Evolutionary conservation across 2,329 filamentous ascomycete genomes (phyloP).

Genomic region (Metarhizium guizhouense): DNA sequence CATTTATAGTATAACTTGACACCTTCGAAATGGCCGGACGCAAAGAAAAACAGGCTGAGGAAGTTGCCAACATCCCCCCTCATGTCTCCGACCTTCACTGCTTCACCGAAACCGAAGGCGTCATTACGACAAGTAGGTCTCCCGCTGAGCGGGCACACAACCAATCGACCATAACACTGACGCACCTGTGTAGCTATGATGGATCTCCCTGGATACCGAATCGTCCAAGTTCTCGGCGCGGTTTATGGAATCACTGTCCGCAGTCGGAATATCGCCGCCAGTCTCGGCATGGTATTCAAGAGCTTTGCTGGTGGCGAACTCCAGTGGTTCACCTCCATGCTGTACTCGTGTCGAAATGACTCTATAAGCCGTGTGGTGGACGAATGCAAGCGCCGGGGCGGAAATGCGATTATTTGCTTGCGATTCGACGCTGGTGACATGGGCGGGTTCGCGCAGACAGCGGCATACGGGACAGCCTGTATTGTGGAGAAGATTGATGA

Average conservation of each 20-base stretch:
- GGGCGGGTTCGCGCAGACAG: slow-evolving; percentile 47
- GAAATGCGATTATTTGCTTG: slow-evolving; percentile 51
- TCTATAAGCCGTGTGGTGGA: slow-evolving; percentile 46
- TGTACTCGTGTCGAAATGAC: slow-evolving; percentile 50
- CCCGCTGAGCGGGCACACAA: not conserved
- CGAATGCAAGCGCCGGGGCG: slow-evolving; percentile 47
- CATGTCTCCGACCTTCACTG: slow-evolving; percentile 42
- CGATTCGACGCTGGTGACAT: slow-evolving; percentile 49
- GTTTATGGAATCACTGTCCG: slow-evolving; percentile 49
- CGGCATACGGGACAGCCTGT: slow-evolving; percentile 51
- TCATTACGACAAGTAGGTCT: slow-evolving; percentile 44
- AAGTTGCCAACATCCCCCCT: slow-evolving; percentile 27
- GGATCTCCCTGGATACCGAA: slow-evolving; percentile 51
- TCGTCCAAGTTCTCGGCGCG: slow-evolving; percentile 47
- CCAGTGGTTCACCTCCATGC: slow-evolving; percentile 48
- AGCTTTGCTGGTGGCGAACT: slow-evolving; percentile 51
- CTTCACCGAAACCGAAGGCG: slow-evolving; percentile 52
- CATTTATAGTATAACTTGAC: too few species aligned
- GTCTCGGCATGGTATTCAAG: slow-evolving; percentile 46
- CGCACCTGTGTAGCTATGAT: slow-evolving; percentile 38
- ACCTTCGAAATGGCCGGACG: slow-evolving; percentile 16
- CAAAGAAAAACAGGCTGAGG: slow-evolving; percentile 16
- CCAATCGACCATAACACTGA: not conserved
- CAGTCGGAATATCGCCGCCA: slow-evolving; percentile 49
- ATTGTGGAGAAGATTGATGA: slow-evolving; percentile 46